These are phyloP conservation scores for Boletellus sp. DNA, from an alignment of 768 basidiomycete genomes.

Conservation along the genomic window DNA sequence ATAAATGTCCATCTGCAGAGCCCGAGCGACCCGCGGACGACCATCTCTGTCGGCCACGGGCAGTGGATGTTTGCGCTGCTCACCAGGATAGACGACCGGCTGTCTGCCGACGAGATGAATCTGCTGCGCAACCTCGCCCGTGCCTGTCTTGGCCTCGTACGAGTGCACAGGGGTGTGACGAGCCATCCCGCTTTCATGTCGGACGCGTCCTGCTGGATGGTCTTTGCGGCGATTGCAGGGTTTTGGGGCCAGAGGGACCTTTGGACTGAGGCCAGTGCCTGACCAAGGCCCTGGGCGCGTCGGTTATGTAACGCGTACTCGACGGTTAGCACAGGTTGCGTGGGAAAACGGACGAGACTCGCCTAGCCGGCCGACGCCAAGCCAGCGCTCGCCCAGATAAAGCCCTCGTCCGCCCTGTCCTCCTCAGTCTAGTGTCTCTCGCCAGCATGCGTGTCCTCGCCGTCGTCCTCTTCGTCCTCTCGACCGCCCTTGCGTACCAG, in stretches of 20 bases:
- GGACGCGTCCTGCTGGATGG: conserved; percentile 66
- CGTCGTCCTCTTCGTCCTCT: conserved; percentile 45
- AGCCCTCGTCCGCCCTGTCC: conserved; percentile 11
- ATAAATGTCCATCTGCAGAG: conserved; percentile 58
- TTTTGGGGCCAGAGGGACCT: conserved; percentile 80
- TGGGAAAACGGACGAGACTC: conserved; percentile 20
- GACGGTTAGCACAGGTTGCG: conserved; percentile 9
- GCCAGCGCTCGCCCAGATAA: not conserved
- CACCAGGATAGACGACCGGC: conserved; percentile 60
- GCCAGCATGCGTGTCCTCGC: conserved; percentile 42
- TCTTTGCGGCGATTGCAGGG: conserved; percentile 58
- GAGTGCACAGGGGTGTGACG: conserved; percentile 20
- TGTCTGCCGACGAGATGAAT: conserved; percentile 74
- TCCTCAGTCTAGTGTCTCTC: conserved; percentile 8
- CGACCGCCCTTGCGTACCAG: conserved; percentile 59
- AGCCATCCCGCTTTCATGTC: conserved; percentile 32
- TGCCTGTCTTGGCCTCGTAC: conserved; percentile 57
- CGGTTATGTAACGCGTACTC: too few species aligned
- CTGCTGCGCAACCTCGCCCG: conserved; percentile 73
- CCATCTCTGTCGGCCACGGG: conserved; percentile 55
- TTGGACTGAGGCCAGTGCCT: conserved; percentile 51
- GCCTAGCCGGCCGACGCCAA: conserved; percentile 6
- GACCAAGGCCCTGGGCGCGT: too few species aligned
- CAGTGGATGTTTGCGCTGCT: conserved; percentile 79
- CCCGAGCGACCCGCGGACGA: conserved; percentile 33